Evolutionary conservation across 495 filamentous ascomycete species (phyloP).

Genomic region (Lophiotrema nucula): DNA sequence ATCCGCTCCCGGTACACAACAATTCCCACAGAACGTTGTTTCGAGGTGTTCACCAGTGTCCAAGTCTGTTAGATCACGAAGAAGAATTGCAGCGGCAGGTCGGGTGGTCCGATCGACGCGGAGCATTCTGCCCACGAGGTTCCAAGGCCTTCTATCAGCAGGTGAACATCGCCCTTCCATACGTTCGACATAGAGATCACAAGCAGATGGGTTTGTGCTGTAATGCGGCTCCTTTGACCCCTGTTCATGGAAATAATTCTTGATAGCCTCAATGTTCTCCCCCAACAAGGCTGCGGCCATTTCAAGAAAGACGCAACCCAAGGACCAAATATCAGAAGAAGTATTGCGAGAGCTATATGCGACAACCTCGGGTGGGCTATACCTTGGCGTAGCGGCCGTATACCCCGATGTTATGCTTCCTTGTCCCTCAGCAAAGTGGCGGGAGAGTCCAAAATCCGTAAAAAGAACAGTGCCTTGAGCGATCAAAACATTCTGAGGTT

Average conservation of each 20-base stretch:
- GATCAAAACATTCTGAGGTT: slow-evolving; percentile 48
- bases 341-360: slow-evolving; percentile 29
- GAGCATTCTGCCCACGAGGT: not conserved
- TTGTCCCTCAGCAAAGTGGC: slow-evolving; percentile 32
- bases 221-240: not conserved
- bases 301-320: slow-evolving; percentile 48
- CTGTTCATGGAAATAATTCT: not conserved
- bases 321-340: slow-evolving; percentile 47
- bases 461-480: slow-evolving; percentile 38
- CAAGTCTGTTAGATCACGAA: not conserved
- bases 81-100: not conserved
- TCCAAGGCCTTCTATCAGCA: not conserved
- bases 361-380: slow-evolving; percentile 42
- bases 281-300: slow-evolving; percentile 39
- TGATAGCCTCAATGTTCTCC: not conserved
- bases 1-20: not conserved
- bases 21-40: not conserved
- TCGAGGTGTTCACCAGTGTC: not conserved
- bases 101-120: not conserved
- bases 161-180: not conserved
- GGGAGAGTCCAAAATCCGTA: slow-evolving; percentile 46
- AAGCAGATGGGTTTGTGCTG: not conserved
- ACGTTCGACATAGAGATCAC: not conserved
- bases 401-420: slow-evolving; percentile 33
- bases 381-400: slow-evolving; percentile 26